Conservation (phyloP, 441 rosid genomes). For the Biscutella auriculata region DNA sequence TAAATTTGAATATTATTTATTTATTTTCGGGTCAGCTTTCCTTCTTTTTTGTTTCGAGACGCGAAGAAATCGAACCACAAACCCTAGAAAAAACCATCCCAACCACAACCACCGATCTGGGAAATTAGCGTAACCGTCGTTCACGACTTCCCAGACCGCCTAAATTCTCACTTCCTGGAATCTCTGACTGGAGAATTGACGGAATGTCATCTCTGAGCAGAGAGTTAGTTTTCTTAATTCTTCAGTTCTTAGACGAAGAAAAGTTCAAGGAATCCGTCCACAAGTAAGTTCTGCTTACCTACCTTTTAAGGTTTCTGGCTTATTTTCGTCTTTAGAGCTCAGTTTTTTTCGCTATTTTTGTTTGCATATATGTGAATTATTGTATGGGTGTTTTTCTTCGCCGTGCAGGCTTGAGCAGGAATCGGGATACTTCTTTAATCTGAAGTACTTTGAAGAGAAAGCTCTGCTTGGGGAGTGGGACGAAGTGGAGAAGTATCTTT, state of each 20-base stretch:
- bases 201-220: constrained; percentile 37
- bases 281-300: constrained; percentile 18
- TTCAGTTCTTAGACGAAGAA: constrained; percentile 37
- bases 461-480: constrained; percentile 82
- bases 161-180: neutral
- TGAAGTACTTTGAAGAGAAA: constrained; percentile 70
- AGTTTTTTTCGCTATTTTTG: neutral
- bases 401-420: constrained; percentile 74
- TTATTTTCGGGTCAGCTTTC: constrained; percentile 15
- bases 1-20: constrained; percentile 11
- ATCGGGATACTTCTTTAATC: constrained; percentile 78
- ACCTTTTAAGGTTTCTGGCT: neutral
- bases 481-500: constrained; percentile 72
- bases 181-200: neutral
- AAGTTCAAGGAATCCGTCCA: constrained; percentile 37
- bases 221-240: constrained; percentile 33
- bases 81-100: constrained; percentile 34
- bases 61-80: constrained; percentile 27
- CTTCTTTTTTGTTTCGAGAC: constrained; percentile 22
- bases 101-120: constrained; percentile 9
- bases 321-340: neutral
- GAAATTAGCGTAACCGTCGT: constrained; percentile 5
- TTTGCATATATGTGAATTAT: neutral
- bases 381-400: constrained; percentile 5
- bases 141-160: constrained; percentile 11